Evolutionary conservation across 345 rosid genomes (phyloP).

Genomic region (Mallotus nudiflorus): DNA sequence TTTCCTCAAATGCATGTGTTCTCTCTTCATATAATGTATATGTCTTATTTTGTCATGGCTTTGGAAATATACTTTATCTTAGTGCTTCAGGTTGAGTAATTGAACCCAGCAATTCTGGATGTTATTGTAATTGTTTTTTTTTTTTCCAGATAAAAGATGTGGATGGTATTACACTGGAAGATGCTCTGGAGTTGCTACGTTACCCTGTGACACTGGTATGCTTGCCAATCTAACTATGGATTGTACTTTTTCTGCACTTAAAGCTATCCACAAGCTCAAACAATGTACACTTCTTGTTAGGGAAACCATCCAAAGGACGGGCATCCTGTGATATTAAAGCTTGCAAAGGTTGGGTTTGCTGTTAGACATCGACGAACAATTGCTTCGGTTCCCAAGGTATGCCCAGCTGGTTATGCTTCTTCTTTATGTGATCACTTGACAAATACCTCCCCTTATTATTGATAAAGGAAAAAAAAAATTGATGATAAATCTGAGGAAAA

Average conservation of each 20-base stretch:
- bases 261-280: conserved; percentile 6
- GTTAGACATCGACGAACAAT: conserved; percentile 67
- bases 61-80: neutral
- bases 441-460: neutral
- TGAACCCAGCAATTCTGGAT: neutral
- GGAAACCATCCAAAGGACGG: conserved; percentile 89
- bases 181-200: conserved; percentile 72
- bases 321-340: conserved; percentile 64
- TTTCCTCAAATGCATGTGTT: neutral
- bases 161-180: conserved; percentile 60
- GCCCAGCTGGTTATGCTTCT: neutral
- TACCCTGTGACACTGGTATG: conserved; percentile 82
- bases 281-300: conserved; percentile 38
- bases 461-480: too few species aligned
- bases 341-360: conserved; percentile 63
- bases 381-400: conserved; percentile 92
- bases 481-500: neutral
- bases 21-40: neutral
- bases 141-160: conserved; percentile 62
- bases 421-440: neutral
- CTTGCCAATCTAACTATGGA: conserved; percentile 10
- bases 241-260: neutral
- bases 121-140: neutral
- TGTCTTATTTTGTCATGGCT: neutral
- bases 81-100: neutral